A percentile compares a stretch with the other conserved stretches of the same genome.
These are phyloP conservation scores for Neurospora sp. DNA, from an alignment of 495 filamentous ascomycete species.

Conservation along the genomic window DNA sequence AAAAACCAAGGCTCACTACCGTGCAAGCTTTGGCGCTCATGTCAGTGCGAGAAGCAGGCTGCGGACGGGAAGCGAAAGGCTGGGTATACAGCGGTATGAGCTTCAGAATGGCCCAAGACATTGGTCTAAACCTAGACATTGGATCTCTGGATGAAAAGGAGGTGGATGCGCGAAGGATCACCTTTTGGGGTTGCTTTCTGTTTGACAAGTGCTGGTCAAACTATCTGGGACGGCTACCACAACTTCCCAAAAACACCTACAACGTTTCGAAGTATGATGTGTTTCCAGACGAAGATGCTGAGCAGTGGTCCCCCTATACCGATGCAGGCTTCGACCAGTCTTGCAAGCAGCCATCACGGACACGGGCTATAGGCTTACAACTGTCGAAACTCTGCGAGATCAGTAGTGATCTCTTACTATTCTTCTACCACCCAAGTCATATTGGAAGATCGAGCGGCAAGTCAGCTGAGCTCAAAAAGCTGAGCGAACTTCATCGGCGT, in stretches of 20 bases:
- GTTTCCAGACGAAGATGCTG: conserved; percentile 79
- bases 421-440: conserved; percentile 79
- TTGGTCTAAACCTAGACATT: conserved; percentile 85
- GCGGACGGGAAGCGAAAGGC: conserved; percentile 86
- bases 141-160: conserved; percentile 68
- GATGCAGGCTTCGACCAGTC: conserved; percentile 64
- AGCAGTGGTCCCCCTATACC: conserved; percentile 79
- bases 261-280: conserved; percentile 86
- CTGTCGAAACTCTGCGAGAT: conserved; percentile 83
- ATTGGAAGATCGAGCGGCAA: conserved; percentile 48
- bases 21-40: conserved; percentile 92
- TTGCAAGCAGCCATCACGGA: conserved; percentile 70
- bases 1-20: conserved; percentile 81
- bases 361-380: conserved; percentile 70
- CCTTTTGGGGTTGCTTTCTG: conserved; percentile 97
- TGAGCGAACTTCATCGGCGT: conserved; percentile 81
- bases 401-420: conserved; percentile 75
- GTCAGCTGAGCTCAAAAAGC: conserved; percentile 74
- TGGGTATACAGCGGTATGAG: conserved; percentile 99
- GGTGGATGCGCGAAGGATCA: conserved; percentile 78
- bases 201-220: conserved; percentile 99
- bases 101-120: conserved; percentile 95
- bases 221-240: conserved; percentile 87
- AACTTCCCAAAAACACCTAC: conserved; percentile 65
- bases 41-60: conserved; percentile 94